A percentile compares a stretch with the other conserved stretches of the same genome.
Evolutionary conservation across 1,284 basidiomycete species (phyloP).

Genomic region (Trametes versicolor): DNA sequence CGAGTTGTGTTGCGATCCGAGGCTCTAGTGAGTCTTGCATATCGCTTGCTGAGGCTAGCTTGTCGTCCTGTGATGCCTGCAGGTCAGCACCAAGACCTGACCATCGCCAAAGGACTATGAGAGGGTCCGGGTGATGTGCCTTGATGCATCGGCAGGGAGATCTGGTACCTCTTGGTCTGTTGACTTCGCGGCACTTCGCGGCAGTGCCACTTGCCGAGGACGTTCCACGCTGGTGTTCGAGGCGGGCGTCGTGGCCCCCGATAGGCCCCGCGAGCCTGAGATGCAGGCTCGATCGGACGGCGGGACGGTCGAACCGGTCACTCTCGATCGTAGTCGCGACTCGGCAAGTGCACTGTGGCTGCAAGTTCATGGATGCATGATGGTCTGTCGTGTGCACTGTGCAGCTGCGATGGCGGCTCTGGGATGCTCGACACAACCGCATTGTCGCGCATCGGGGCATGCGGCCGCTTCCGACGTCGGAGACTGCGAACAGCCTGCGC

Average conservation of each 20-base stretch:
- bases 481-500: not conserved
- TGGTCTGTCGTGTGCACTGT: not conserved
- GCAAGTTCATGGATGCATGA: not conserved
- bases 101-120: not conserved
- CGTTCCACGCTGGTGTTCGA: constrained; percentile 1
- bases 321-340: not conserved
- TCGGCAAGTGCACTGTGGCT: not conserved
- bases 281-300: not conserved
- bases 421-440: not conserved
- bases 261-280: not conserved
- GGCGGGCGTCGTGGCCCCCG: not conserved
- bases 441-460: not conserved
- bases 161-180: constrained; percentile 7
- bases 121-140: not conserved
- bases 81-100: not conserved
- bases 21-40: no score
- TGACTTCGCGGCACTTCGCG: constrained; percentile 3
- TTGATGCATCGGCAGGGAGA: constrained; percentile 5
- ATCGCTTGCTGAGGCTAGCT: no score
- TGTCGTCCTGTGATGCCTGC: no score
- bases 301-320: not conserved
- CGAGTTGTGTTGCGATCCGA: no score
- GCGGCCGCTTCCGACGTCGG: not conserved
- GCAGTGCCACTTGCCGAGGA: constrained; percentile 8
- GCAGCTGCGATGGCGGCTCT: not conserved